Evolutionary conservation across 768 basidiomycete genomes (phyloP).

Genomic region (Dacryopinax spathularia): DNA sequence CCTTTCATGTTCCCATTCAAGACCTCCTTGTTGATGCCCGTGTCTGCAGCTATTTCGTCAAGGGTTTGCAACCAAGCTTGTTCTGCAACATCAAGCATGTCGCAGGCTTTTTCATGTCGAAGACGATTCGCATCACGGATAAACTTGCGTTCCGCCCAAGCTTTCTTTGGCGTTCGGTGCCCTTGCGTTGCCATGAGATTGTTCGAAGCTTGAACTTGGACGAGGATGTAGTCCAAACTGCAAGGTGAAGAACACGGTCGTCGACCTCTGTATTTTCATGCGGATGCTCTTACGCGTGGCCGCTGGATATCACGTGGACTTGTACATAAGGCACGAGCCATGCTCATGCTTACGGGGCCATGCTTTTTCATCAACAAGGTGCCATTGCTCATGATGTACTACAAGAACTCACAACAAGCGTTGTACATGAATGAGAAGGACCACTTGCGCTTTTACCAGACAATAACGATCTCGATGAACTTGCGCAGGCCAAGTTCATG

Average conservation of each 20-base stretch:
- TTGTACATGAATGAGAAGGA: not conserved
- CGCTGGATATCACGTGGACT: not conserved
- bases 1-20: not conserved
- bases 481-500: too few species aligned
- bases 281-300: too few species aligned
- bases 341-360: not conserved
- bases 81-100: not conserved
- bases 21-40: not conserved
- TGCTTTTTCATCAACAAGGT: not conserved
- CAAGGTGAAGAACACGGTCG: too few species aligned
- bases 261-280: too few species aligned
- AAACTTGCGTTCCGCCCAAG: not conserved
- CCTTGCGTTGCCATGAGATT: not conserved
- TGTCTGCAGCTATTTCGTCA: not conserved
- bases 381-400: not conserved
- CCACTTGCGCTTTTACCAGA: not conserved
- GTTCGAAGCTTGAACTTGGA: too few species aligned
- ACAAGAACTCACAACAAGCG: not conserved
- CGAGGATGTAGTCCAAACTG: too few species aligned
- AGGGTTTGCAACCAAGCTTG: not conserved
- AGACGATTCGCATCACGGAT: not conserved
- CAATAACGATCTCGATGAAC: not conserved
- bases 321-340: not conserved
- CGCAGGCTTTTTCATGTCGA: not conserved
- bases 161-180: not conserved